A percentile compares a stretch with the other conserved stretches of the same genome.
These are phyloP conservation scores for Mortierella sp. DNA, from an alignment of 371 early-diverging fungal genomes.

Conservation along the genomic window DNA sequence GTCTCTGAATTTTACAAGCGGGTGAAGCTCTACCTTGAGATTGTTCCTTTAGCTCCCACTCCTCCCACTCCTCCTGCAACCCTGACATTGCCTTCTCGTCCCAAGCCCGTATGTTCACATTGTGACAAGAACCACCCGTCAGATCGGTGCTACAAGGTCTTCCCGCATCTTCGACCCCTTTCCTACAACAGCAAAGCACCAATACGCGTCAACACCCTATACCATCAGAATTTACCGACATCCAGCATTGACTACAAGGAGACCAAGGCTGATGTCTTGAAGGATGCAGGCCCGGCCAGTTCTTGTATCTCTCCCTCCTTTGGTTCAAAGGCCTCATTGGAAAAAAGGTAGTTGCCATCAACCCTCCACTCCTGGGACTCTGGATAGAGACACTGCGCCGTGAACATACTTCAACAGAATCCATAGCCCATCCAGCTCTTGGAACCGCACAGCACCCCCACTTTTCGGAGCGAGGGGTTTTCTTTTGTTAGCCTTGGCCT, in stretches of 20 bases:
- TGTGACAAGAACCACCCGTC: conserved; percentile 6
- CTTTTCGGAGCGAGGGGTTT: too few relatives aligned
- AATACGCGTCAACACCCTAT: neutral
- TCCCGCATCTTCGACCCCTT: conserved; percentile 10
- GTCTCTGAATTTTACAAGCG: neutral
- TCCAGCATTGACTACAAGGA: neutral
- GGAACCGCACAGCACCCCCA: too few relatives aligned
- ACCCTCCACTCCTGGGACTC: neutral
- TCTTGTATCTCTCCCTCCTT: conserved; percentile 12
- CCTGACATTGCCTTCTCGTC: neutral
- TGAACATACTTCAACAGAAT: too few relatives aligned
- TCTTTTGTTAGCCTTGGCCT: too few relatives aligned
- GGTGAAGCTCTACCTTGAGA: neutral
- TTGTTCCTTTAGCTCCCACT: neutral
- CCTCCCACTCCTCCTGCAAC: neutral
- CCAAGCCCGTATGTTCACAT: neutral
- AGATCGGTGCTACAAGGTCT: conserved; percentile 8
- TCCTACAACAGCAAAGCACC: neutral
- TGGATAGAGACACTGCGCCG: neutral
- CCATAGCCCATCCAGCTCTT: too few relatives aligned
- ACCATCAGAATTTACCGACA: neutral
- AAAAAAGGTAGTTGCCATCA: neutral
- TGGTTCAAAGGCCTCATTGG: neutral
- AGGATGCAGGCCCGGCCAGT: conserved; percentile 9
- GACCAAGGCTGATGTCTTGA: neutral